Percentiles rank a stretch among this genome's conserved stretches.
Conservation (phyloP, 2,329 filamentous ascomycete species). For the Fusarium sp. region DNA sequence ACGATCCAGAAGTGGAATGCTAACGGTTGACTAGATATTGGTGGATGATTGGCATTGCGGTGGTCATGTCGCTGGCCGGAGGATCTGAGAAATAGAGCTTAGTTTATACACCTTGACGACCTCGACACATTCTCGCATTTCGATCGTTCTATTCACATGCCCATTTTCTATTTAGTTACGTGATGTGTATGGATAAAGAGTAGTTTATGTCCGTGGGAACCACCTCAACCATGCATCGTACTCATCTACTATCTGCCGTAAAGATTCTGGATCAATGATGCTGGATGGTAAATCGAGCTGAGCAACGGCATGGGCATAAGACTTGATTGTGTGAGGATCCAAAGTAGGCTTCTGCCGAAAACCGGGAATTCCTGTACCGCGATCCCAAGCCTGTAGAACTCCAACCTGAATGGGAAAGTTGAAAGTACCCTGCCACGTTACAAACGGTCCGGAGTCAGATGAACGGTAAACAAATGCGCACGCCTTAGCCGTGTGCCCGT, state of each 20-base stretch:
- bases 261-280: neutral
- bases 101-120: conserved; percentile 5
- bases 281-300: neutral
- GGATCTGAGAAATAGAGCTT: conserved; percentile 66
- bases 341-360: neutral
- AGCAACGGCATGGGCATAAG: neutral
- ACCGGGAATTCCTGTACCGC: neutral
- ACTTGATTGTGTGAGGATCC: neutral
- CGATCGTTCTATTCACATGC: neutral
- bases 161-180: neutral
- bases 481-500: neutral
- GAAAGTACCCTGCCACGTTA: neutral
- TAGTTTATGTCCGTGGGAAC: neutral
- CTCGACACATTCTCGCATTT: neutral
- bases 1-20: conserved; percentile 37
- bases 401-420: neutral
- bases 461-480: neutral
- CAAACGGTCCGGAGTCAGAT: neutral
- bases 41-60: conserved; percentile 71
- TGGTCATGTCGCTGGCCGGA: conserved; percentile 66
- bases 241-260: neutral
- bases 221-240: neutral
- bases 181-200: neutral
- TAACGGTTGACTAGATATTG: conserved; percentile 69
- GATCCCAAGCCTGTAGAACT: neutral